phyloP scores from a whole-genome alignment of 257 asterid genomes.

The Ophiorrhiza pumila region DNA sequence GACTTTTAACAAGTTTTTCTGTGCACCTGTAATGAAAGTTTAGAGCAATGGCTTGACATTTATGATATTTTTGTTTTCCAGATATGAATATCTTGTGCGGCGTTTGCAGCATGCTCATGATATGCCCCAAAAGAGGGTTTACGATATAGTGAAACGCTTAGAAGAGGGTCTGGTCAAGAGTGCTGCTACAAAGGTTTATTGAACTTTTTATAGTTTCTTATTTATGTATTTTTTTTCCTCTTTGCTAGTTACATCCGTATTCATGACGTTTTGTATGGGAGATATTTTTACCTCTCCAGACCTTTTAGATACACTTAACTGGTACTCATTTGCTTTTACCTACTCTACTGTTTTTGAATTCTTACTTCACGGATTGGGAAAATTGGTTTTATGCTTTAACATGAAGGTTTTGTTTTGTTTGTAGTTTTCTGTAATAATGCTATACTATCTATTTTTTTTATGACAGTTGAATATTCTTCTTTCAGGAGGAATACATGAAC shows the following conservation, averaged over 20 bases:
- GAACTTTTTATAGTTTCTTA: slow-evolving; percentile 3
- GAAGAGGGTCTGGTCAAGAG: slow-evolving; percentile 75
- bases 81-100: slow-evolving; percentile 56
- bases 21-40: not conserved
- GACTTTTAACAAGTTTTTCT: not conserved
- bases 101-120: slow-evolving; percentile 62
- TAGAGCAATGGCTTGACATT: slow-evolving; percentile 11
- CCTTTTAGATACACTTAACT: not conserved
- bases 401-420: not conserved
- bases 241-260: not conserved
- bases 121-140: slow-evolving; percentile 48
- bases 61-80: slow-evolving; percentile 33
- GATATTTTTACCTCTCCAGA: not conserved
- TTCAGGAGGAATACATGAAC: slow-evolving; percentile 86
- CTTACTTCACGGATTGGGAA: not conserved
- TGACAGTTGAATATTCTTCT: slow-evolving; percentile 11
- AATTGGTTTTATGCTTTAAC: not conserved
- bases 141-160: slow-evolving; percentile 69
- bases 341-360: not conserved
- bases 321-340: not conserved
- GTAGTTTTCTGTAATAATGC: not conserved
- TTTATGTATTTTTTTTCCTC: not conserved
- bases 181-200: slow-evolving; percentile 73
- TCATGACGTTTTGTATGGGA: not conserved
- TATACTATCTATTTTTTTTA: not conserved